Evolutionary conservation across 495 filamentous ascomycete species (phyloP), one percentile per base, ranked within the genome.

Genomic region (Talaromyces nanjingensis): DNA sequence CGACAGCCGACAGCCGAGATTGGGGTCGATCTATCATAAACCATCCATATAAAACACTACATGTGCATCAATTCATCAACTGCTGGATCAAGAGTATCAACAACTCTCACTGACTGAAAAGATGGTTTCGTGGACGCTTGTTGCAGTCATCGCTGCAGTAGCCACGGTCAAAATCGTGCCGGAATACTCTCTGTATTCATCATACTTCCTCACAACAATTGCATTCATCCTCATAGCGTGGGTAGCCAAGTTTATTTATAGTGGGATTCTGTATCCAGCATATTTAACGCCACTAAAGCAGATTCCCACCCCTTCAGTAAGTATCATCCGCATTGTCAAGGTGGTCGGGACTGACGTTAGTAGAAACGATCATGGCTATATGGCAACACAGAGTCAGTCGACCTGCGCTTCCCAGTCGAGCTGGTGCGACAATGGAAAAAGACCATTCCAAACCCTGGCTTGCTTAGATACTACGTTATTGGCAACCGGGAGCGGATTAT

Each of bases 401-500:
- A 71, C 11, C 20, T 74, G 8, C 67, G 76, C 31, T 77, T 86
- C 1, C 83, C 85, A 0, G 90, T 87, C 18, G 70, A 72, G 12
- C 83, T 84, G 0, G 77, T 84, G 71, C 70, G 73, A 29, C 74
- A 86, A 47, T 93, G 90, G 91, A 69, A 83, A 20, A 79, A 87
- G 39, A 81, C 72, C 0, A 73, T 96, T 18, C 89, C 90, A 2
- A 91, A 97, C 68, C 80, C 93, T 52, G 93, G 93, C 8, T 65
- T 97, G 18, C 86, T 98, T 33, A 83, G 87, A 6, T 97, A 93
- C 60, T 79, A 80, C 22, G 66, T 75, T 16, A 60, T 87, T 5
- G 85, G 88, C 64, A 93, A 96, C 68, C 63, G 78, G 6, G 91
- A 96, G 69, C 81, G 91, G 47, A 67, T 96, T 4, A 66, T 93